Percentiles rank a stretch among this genome's conserved stretches.
Conservation (phyloP, 192 early-diverging fungal species). For the Coemansia sp. region DNA sequence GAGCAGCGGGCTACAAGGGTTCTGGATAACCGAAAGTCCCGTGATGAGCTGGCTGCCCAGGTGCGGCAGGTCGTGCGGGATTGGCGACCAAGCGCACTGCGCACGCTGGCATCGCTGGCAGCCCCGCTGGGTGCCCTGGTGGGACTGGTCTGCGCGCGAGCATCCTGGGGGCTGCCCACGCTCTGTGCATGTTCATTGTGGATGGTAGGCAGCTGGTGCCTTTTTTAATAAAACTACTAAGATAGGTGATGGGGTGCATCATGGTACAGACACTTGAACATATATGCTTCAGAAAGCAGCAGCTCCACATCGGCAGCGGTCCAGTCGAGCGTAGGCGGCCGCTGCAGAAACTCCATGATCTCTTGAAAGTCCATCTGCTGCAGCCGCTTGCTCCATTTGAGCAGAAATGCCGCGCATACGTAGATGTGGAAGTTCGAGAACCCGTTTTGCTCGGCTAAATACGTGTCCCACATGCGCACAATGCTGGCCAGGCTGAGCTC, state of each 20-base stretch:
- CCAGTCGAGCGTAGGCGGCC: slow-evolving; percentile 84
- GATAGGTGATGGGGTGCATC: slow-evolving; percentile 80
- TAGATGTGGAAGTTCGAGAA: slow-evolving; percentile 98
- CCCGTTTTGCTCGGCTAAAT: slow-evolving; percentile 61
- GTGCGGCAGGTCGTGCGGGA: slow-evolving; percentile 13
- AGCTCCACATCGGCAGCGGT: slow-evolving; percentile 88
- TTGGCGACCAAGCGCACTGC: slow-evolving; percentile 32
- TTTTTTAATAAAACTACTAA: neutral
- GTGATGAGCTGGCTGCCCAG: slow-evolving; percentile 45
- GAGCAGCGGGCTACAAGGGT: slow-evolving; percentile 73
- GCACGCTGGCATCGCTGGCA: slow-evolving; percentile 23
- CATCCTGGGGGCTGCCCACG: slow-evolving; percentile 19
- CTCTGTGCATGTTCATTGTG: slow-evolving; percentile 32
- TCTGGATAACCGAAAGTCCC: slow-evolving; percentile 76
- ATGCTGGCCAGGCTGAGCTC: slow-evolving; percentile 84
- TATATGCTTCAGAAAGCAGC: slow-evolving; percentile 91
- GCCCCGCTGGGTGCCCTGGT: slow-evolving; percentile 29
- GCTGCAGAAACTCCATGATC: slow-evolving; percentile 92
- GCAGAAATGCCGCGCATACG: slow-evolving; percentile 96
- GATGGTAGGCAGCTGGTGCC: slow-evolving; percentile 12
- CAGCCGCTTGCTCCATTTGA: slow-evolving; percentile 89
- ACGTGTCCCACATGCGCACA: slow-evolving; percentile 99
- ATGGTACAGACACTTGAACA: slow-evolving; percentile 96
- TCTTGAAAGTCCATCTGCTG: slow-evolving; percentile 89
- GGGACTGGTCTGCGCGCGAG: slow-evolving; percentile 22